A percentile compares a stretch with the other conserved stretches of the same genome.
phyloP scores from a whole-genome alignment of 768 basidiomycete genomes.

The Hypholoma fasciculare region DNA sequence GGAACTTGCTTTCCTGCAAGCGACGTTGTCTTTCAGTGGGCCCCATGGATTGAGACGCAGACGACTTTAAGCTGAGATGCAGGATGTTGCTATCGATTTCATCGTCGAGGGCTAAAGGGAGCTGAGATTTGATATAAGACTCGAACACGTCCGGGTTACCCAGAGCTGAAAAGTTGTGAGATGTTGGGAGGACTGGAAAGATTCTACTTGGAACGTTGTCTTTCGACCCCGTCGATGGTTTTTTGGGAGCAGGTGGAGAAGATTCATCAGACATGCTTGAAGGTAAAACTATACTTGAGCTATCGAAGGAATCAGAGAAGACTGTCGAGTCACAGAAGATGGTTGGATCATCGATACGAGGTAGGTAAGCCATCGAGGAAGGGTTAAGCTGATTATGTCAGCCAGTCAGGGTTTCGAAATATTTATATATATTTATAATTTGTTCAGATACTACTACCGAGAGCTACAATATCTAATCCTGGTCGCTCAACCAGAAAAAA shows the following conservation, averaged over 20 bases:
- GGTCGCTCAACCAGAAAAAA: constrained; percentile 7
- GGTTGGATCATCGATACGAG: neutral
- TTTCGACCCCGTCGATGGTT: neutral
- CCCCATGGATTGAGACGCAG: neutral
- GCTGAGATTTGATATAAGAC: neutral
- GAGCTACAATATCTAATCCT: neutral
- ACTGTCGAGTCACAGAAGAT: constrained; percentile 6
- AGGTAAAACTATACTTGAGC: neutral
- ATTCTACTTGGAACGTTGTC: neutral
- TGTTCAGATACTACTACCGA: constrained; percentile 3
- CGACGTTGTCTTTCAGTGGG: neutral
- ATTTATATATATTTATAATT: constrained; percentile 1
- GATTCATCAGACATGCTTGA: neutral
- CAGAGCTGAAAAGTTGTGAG: constrained; percentile 6
- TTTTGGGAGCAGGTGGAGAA: neutral
- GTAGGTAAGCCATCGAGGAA: constrained; percentile 5
- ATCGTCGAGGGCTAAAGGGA: neutral
- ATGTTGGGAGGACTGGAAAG: constrained; percentile 2
- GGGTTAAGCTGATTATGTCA: neutral
- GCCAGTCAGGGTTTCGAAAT: neutral
- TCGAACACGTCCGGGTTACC: constrained; percentile 3
- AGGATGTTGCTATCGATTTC: neutral
- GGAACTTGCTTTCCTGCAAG: too few relatives aligned
- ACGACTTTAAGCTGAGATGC: neutral
- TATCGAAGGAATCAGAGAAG: neutral